Base-by-base conservation (phyloP, 192 early-diverging fungal species). In the Fimicolochytrium jonesii region DNA sequence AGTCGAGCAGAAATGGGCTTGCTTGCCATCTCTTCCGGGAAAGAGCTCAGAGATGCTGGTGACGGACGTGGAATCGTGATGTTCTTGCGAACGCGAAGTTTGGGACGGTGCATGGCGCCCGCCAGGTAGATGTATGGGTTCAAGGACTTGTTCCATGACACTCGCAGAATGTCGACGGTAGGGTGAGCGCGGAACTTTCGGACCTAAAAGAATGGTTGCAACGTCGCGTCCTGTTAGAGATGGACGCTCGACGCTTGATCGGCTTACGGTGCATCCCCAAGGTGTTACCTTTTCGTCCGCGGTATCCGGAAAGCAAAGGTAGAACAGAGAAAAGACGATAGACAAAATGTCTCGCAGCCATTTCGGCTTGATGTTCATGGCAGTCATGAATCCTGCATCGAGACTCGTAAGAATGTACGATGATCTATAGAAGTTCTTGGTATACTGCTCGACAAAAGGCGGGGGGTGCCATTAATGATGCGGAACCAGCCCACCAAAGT, bases 311-410 rank as follows among this genome's bases (percentile, higher is more conserved):
- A 88, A 91, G 22, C 92, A 78, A 28, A 98, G 70, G 60, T 98
- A 98, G 49, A 89, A 88, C 9, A 83, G 46, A 0, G 88, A 80
- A 59, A 95, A 94, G 6, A 94, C 34, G 3, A 94, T 68, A 1
- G 88, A 87, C 52, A 87, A 63, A 0, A 88, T 74, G 64, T 98
- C 89, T 4, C 90, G 78, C 23, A 93, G 65, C 53, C 76, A 77
- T 50, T 85, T 86, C 0, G 92, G 91, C 18, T 77, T 72, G 28
- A 95, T 76, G 28, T 76, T 64, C 86, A 93, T 90, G 10, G 91
- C 90, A 0, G 91, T 93, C 61, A 93, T 86, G 73, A 94, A 95
- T 0, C 93, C 95, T 2, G 93, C 95, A 59, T 98, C 95, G n/a
- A 95, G 70, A 2, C 89, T 91, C 0, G 91, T 91, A 47, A 92